phyloP scores from a whole-genome alignment of 2,329 filamentous ascomycete genomes.

The Chaetomiaceae sp. region DNA sequence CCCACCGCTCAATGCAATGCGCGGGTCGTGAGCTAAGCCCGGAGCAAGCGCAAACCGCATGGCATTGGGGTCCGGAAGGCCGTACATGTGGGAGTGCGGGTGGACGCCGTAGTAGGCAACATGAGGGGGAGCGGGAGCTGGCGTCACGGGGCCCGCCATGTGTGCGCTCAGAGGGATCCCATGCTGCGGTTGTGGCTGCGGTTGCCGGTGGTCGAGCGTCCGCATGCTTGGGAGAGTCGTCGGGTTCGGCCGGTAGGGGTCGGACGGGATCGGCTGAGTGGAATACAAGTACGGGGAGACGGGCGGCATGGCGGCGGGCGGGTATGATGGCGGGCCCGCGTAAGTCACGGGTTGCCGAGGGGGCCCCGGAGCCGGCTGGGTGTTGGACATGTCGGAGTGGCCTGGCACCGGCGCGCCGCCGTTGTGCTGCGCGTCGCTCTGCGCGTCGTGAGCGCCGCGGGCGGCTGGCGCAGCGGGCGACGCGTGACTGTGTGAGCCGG shows the following conservation, averaged over 20 bases:
- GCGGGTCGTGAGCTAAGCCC: conserved; percentile 40
- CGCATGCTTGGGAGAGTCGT: conserved; percentile 42
- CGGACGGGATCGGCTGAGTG: conserved; percentile 26
- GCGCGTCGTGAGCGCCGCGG: conserved; percentile 12
- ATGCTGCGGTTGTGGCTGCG: conserved; percentile 27
- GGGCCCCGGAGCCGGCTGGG: conserved; percentile 24
- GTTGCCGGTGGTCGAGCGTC: conserved; percentile 37
- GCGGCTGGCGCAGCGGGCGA: conserved; percentile 11
- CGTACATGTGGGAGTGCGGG: conserved; percentile 40
- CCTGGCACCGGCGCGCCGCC: conserved; percentile 21
- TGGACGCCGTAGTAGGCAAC: conserved; percentile 43
- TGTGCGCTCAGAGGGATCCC: conserved; percentile 36
- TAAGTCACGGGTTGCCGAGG: conserved; percentile 26
- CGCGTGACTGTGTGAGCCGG: conserved; percentile 15
- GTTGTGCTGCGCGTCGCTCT: conserved; percentile 23
- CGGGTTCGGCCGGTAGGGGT: conserved; percentile 36
- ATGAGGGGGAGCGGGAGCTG: conserved; percentile 35
- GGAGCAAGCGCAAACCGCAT: conserved; percentile 45
- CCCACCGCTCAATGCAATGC: conserved; percentile 42
- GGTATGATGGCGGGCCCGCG: conserved; percentile 23
- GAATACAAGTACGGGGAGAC: conserved; percentile 22
- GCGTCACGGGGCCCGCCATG: conserved; percentile 33
- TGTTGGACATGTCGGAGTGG: conserved; percentile 26
- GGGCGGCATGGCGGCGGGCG: conserved; percentile 21
- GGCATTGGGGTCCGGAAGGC: conserved; percentile 40